Base-by-base conservation (phyloP, 352 stramenopile genomes). In the Globisporangium mamillatum region DNA sequence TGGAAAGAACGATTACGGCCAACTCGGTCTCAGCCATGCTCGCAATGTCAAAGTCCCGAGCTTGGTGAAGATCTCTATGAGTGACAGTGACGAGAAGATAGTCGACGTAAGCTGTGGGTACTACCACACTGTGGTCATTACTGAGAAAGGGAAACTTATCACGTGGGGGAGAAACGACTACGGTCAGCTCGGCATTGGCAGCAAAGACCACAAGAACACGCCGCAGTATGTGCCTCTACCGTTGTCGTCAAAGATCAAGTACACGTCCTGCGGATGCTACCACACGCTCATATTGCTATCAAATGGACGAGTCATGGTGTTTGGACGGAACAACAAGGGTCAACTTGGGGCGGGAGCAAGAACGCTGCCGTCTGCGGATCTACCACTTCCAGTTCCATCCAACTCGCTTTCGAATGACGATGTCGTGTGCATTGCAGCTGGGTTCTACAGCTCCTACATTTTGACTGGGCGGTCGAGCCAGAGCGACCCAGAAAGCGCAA, bases 381-480 rank as follows among this genome's bases (percentile, higher is more conserved):
- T 96, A 2, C 89, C 89, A 1, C 74, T 96, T 1, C 87, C 86
- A 0, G 80, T 95, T 24, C 84, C 86, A 38, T 89, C 83, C 0
- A 92, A 91, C 66, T 83, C 86, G 8, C 74, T 95, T 6, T 74
- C 84, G 24, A 88, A 88, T n/a, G 86, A 94, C 64, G 86, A 96
- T 72, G 89, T 92, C 12, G 84, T 92, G 20, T 79, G 78, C 61
- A 81, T 96, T 34, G 87, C 89, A 1, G 89, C 89, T 32, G 89
- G 87, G 0, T 96, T 96, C 71, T 96, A 95, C 72, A 95, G 87
- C 64, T 95, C 87, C 5, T 96, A 96, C 27, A 93, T 96, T 41
- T 72, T 96, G 24, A 96, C 84, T 4, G 89, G 89, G 14, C 77
- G 80, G n/a, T 89, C 80, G 20, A 79, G 67, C 32, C 76, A 88